A percentile compares a stretch with the other conserved stretches of the same genome.
Evolutionary conservation across 345 rosid species (phyloP).

Genomic region (Citrus inodora): DNA sequence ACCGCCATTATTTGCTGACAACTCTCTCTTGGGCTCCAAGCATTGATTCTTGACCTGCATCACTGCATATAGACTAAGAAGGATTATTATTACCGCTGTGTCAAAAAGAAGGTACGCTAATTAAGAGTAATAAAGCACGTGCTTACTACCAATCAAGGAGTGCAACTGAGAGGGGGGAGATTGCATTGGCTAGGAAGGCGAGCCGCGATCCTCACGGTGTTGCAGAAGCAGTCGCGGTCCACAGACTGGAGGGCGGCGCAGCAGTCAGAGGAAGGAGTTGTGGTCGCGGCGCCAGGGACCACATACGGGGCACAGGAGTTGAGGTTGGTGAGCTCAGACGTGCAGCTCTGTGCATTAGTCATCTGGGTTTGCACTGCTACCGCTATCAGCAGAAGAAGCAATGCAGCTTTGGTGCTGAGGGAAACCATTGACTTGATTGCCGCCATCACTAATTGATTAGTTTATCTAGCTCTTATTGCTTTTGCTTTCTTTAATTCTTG

Average conservation of each 20-base stretch:
- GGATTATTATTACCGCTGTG: neutral
- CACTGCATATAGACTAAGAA: neutral
- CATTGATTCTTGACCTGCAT: neutral
- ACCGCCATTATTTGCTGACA: neutral
- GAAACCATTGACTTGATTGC: neutral
- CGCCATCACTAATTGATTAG: conserved; percentile 9
- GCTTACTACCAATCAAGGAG: conserved; percentile 14
- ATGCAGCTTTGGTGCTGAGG: conserved; percentile 5
- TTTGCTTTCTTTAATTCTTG: neutral
- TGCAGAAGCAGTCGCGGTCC: conserved; percentile 71
- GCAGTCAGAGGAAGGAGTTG: conserved; percentile 46
- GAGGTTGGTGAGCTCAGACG: conserved; percentile 48
- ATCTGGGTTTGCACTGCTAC: conserved; percentile 24
- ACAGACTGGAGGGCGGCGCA: conserved; percentile 62
- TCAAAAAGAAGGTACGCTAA: neutral
- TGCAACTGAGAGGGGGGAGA: conserved; percentile 57
- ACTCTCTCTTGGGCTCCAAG: neutral
- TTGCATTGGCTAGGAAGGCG: conserved; percentile 73
- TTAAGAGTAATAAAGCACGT: neutral
- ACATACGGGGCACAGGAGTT: conserved; percentile 69
- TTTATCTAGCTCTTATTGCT: no score
- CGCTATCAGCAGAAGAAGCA: conserved; percentile 28
- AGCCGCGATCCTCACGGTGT: conserved; percentile 67
- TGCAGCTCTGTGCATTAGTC: conserved; percentile 51
- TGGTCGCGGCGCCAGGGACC: conserved; percentile 49